These are phyloP conservation scores for Eucalyptus globulus DNA, from an alignment of 345 rosid species.

Conservation along the genomic window DNA sequence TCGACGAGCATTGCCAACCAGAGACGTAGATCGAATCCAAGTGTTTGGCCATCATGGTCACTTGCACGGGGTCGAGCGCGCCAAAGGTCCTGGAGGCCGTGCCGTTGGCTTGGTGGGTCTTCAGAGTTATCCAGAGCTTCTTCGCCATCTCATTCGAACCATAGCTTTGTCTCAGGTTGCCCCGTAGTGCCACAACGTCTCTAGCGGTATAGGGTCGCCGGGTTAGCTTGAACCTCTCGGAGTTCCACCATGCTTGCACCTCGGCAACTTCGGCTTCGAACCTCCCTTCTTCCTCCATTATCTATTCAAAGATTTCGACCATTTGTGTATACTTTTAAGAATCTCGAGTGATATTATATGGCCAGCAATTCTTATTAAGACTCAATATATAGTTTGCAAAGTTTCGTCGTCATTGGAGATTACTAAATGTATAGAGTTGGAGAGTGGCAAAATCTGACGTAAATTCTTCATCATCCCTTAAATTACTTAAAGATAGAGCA, in stretches of 20 bases:
- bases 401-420: background rate
- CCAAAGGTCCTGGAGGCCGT: slow-evolving; percentile 93
- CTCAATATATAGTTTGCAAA: background rate
- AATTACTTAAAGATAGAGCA: background rate
- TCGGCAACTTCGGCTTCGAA: slow-evolving; percentile 87
- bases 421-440: background rate
- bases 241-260: slow-evolving; percentile 95
- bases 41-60: slow-evolving; percentile 95
- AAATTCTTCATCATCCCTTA: background rate
- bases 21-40: slow-evolving; percentile 84
- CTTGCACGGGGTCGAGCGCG: slow-evolving; percentile 91
- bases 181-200: slow-evolving; percentile 82
- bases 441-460: background rate
- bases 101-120: slow-evolving; percentile 79
- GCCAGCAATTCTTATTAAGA: background rate
- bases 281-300: slow-evolving; percentile 91
- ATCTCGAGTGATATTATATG: background rate
- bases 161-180: slow-evolving; percentile 67
- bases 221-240: slow-evolving; percentile 94
- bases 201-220: slow-evolving; percentile 70
- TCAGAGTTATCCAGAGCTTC: slow-evolving; percentile 87
- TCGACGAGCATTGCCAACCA: slow-evolving; percentile 99
- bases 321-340: background rate
- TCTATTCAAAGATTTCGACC: slow-evolving; percentile 11
- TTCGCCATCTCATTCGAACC: slow-evolving; percentile 88